Conservation (phyloP, 75 land plant species). For the Pinus taeda region DNA sequence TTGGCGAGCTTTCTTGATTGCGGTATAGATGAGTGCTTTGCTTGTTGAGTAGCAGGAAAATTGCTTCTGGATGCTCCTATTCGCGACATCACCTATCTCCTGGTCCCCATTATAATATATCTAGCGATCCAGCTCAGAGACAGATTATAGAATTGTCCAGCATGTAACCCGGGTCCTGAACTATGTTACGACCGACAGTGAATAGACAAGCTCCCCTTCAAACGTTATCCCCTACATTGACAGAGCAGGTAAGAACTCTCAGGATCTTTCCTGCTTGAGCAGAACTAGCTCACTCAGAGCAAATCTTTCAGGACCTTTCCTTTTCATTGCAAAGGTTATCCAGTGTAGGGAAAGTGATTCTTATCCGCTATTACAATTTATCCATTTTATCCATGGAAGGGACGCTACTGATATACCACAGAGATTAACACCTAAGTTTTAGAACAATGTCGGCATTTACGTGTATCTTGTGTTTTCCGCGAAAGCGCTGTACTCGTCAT, state of each 20-base stretch:
- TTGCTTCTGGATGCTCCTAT: background rate
- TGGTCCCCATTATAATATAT: background rate
- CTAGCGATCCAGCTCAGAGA: background rate
- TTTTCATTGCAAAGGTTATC: too few species aligned
- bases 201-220: background rate
- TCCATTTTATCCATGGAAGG: too few species aligned
- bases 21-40: background rate
- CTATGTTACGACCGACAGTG: background rate
- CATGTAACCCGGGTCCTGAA: background rate
- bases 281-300: background rate
- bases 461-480: too few species aligned
- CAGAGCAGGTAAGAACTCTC: background rate
- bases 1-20: background rate
- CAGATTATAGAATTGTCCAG: background rate
- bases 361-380: too few species aligned
- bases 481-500: too few species aligned
- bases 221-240: too few species aligned
- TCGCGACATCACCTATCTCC: background rate
- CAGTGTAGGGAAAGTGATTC: too few species aligned
- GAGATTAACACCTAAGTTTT: too few species aligned
- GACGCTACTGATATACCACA: too few species aligned
- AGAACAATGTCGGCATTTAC: too few species aligned
- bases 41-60: background rate
- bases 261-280: background rate
- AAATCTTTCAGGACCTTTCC: background rate